phyloP scores from a whole-genome alignment of 768 basidiomycete genomes.

The Amanita rimosa region DNA sequence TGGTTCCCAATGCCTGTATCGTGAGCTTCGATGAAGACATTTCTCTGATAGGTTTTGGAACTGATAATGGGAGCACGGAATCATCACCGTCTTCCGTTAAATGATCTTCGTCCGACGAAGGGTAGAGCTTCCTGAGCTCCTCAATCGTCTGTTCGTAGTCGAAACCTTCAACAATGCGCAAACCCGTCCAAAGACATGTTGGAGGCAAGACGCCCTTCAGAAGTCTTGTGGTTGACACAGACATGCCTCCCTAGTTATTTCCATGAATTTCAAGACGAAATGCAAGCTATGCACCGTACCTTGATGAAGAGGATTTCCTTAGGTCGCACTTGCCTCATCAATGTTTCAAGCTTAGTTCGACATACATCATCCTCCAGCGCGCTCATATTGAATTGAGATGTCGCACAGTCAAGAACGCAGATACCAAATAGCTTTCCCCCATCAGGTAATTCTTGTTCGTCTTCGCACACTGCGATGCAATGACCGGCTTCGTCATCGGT shows the following conservation, averaged over 20 bases:
- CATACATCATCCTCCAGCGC: conserved; percentile 88
- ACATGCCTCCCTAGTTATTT: conserved; percentile 62
- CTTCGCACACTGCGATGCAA: conserved; percentile 80
- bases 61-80: conserved; percentile 26
- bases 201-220: conserved; percentile 73
- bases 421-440: conserved; percentile 63
- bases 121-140: conserved; percentile 60
- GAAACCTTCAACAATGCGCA: conserved; percentile 78
- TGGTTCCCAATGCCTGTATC: conserved; percentile 79
- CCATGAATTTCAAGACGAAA: neutral
- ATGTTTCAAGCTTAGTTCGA: conserved; percentile 85
- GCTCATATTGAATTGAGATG: conserved; percentile 89
- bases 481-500: conserved; percentile 93
- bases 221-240: conserved; percentile 71
- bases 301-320: conserved; percentile 90
- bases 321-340: conserved; percentile 82
- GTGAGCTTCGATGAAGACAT: conserved; percentile 58
- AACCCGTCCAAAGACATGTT: conserved; percentile 80
- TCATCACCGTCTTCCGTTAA: conserved; percentile 25
- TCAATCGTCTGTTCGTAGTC: conserved; percentile 58
- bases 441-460: conserved; percentile 28
- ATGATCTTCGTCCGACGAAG: conserved; percentile 30
- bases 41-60: conserved; percentile 65
- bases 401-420: conserved; percentile 88
- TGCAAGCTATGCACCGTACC: conserved; percentile 26